A percentile compares a stretch with the other conserved stretches of the same genome.
Evolutionary conservation across 805 yeast genomes (phyloP).

Genomic region (Barnettozyma sp.): DNA sequence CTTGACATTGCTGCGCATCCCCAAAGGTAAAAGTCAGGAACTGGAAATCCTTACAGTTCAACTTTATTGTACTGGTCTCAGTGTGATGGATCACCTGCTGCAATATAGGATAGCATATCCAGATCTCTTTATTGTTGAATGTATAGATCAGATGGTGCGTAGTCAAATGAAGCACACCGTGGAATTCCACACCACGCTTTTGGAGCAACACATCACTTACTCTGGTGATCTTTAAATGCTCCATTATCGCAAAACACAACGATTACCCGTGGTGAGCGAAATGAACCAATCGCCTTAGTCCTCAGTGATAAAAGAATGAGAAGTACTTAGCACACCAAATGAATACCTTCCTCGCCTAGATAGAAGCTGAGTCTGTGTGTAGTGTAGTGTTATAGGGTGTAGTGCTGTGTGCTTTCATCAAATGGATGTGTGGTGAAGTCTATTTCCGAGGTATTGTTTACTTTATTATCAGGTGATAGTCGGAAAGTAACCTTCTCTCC

Average conservation of each 20-base stretch:
- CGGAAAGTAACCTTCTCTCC: no score
- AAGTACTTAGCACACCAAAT: no score
- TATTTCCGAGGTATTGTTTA: no score
- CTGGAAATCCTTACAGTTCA: conserved; percentile 81
- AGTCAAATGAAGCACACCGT: conserved; percentile 62
- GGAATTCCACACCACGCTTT: conserved; percentile 47
- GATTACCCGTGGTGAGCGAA: no score
- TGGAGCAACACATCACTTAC: conserved; percentile 47
- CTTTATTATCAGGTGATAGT: no score
- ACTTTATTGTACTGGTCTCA: conserved; percentile 47
- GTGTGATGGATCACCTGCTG: conserved; percentile 35
- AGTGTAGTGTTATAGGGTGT: no score
- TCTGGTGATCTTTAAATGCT: conserved; percentile 25
- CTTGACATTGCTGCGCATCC: conserved; percentile 51
- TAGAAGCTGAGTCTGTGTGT: no score
- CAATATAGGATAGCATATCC: conserved; percentile 89
- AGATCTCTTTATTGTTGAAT: conserved; percentile 50
- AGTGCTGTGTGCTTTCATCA: not conserved
- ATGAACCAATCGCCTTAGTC: no score
- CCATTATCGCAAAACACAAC: no score
- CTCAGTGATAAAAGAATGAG: no score
- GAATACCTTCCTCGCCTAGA: no score
- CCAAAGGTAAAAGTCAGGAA: conserved; percentile 70
- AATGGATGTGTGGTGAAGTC: no score
- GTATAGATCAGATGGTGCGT: conserved; percentile 72